Base-by-base conservation (phyloP, 1,284 basidiomycete species). In the Rhodotorula sp. region DNA sequence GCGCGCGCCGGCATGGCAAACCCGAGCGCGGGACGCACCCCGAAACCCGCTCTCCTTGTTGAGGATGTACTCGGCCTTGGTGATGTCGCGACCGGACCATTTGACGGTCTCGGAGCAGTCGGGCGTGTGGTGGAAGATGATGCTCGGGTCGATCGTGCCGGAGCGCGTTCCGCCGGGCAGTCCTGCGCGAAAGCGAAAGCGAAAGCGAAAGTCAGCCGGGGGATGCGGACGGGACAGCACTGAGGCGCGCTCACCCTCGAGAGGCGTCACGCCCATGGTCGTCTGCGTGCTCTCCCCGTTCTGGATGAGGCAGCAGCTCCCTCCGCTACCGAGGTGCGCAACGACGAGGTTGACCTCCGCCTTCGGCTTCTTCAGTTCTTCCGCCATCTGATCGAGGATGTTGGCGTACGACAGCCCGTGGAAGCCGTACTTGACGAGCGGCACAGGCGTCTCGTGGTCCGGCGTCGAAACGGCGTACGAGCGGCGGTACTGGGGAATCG, bases 151-250 rank as follows among this genome's bases (percentile, higher is more conserved):
- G 76, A 93, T 83, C 2, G 85, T 84, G 16, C 92, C 92, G 13
- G 87, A 85, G 61, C 92, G 87, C 1, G 91, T 93, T 4, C 90
- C 90, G n/a, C 92, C 92, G 3, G 91, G 90, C 0, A 94, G 83
- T 5, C 91, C 83, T 77, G 80, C 76, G 6, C 2, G 9, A 28
- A n/a, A n/a, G n/a, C n/a, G n/a, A n/a, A n/a, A n/a, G n/a, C n/a
- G n/a, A n/a, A n/a, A 37, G 20, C 9, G 47, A n/a, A 24, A 34
- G 11, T 31, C 28, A n/a, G 15, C 26, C 18, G 8, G 24, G 28
- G 30, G 4, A 28, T 2, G 7, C 20, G 53, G 6, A 37, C 20
- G 31, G 13, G 40, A 15, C 16, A 34, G 10, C 9, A 16, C 4
- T 22, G 16, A 9, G 1, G 48, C 76, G n/a, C n/a, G n/a, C n/a